These are phyloP conservation scores for Raffaelea deltoideospora DNA, from an alignment of 2,329 filamentous ascomycete species.

Conservation along the genomic window DNA sequence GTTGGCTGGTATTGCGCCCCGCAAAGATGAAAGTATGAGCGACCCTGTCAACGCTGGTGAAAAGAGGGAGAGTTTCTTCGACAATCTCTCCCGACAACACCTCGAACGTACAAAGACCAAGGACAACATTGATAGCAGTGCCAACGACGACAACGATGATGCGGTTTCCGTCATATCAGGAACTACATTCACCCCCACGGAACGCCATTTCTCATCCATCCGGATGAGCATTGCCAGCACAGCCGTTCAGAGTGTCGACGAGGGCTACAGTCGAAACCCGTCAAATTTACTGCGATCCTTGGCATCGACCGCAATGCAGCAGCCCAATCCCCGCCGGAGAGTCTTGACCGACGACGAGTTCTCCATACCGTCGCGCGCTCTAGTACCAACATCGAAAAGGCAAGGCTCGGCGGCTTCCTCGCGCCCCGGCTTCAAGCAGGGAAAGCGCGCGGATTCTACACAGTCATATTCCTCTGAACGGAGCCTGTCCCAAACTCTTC, in stretches of 20 bases:
- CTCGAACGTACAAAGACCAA: too few species aligned
- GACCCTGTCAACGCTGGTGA: neutral
- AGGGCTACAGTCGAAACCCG: neutral
- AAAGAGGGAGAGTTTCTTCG: too few species aligned
- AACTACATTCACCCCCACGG: constrained; percentile 14
- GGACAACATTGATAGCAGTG: neutral
- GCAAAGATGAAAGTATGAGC: neutral
- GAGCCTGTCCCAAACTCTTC: too few species aligned
- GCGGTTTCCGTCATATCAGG: constrained; percentile 16
- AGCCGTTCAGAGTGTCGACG: constrained; percentile 3
- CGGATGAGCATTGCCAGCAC: constrained; percentile 10
- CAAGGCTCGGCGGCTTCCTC: too few species aligned
- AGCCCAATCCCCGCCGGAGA: too few species aligned
- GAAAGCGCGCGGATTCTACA: too few species aligned
- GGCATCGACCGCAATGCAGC: neutral
- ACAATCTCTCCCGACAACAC: too few species aligned
- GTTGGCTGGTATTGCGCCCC: neutral
- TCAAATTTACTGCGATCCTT: neutral
- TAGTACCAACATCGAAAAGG: too few species aligned
- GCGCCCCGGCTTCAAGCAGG: too few species aligned
- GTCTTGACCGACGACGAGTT: too few species aligned
- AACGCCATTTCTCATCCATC: constrained; percentile 8
- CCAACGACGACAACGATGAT: constrained; percentile 8
- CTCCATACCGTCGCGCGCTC: too few species aligned
- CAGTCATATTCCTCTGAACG: too few species aligned